Conservation (phyloP, 2,329 filamentous ascomycete genomes). For the Grosmannia clavigera region DNA sequence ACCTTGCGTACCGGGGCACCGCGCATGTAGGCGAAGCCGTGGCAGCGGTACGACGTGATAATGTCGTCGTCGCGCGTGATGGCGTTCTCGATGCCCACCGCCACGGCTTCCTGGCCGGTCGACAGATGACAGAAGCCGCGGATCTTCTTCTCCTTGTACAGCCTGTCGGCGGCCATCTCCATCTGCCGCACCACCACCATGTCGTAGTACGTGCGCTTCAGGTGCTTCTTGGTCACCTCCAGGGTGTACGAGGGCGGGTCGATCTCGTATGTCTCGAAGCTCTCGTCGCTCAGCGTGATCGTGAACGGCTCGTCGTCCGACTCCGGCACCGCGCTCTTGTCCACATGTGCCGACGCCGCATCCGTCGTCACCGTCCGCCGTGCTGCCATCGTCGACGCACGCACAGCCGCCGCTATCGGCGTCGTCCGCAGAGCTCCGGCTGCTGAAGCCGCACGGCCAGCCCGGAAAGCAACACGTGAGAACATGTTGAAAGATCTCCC, state of each 20-base stretch:
- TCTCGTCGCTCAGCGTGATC: constrained; percentile 90
- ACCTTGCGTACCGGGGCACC: constrained; percentile 82
- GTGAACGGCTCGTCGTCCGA: constrained; percentile 90
- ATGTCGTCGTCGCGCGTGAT: constrained; percentile 84
- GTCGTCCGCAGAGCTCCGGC: constrained; percentile 3
- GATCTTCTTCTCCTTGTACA: constrained; percentile 99
- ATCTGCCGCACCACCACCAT: constrained; percentile 95
- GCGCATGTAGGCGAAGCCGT: constrained; percentile 96
- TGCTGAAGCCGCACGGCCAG: constrained; percentile 35
- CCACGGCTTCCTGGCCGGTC: constrained; percentile 93
- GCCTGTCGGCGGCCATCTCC: constrained; percentile 97
- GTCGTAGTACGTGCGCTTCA: constrained; percentile 98
- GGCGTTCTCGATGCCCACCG: constrained; percentile 91
- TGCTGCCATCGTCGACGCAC: constrained; percentile 21
- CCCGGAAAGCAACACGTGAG: constrained; percentile 56
- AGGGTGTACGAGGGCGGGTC: constrained; percentile 91
- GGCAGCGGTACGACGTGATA: constrained; percentile 97
- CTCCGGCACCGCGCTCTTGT: constrained; percentile 60
- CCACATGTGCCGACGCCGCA: constrained; percentile 81
- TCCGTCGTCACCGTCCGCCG: constrained; percentile 84
- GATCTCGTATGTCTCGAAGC: constrained; percentile 98
- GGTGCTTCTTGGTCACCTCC: constrained; percentile 89
- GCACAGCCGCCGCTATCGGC: constrained; percentile 1
- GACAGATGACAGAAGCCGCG: constrained; percentile 99
- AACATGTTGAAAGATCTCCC: constrained; percentile 40